Base-by-base conservation (phyloP, 768 basidiomycete species). In the Sarcodon aspratus region DNA sequence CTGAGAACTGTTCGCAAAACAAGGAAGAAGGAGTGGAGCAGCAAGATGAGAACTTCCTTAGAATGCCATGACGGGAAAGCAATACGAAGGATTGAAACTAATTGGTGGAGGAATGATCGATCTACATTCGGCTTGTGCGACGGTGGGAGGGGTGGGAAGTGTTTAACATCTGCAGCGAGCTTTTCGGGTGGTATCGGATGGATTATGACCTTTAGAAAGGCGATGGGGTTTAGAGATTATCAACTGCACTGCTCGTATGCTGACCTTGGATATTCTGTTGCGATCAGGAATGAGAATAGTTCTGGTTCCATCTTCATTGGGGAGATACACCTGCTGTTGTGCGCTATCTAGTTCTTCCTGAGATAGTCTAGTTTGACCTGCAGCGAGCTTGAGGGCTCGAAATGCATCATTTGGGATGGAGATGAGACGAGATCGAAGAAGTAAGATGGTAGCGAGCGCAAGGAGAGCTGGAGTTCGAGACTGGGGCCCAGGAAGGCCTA, bases 1-100 rank as follows among this genome's bases (percentile, higher is more conserved):
- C 89, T 93, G 17, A 98, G 72, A 2, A 94, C 76, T 0, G 95
- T 96, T 36, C 95, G 69, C 21, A 88, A 64, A 2, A 97, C 75
- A 47, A 98, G 75, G 65, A 97, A 97, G 49, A 74, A 75, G 0
- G 89, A 89, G 64, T 97, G 94, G 0, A 83, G 62, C 7, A 76
- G 64, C 13, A 97, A 71, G 34, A 96, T 71, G 33, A 82, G 68
- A 0, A 82, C 71, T 58, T 97, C 92, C 54, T 81, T 82, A 1
- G 79, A 79, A 27, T 65, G 69, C 54, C 69, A 72, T 36, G 72
- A 76, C 15, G 78, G 87, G 56, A 83, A 79, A 17, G 75, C 80
- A 51, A 96, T 78, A 17, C 82, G 78, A 31, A 92, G 62, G 46
- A 95, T 79, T 2, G 87, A 78, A 12, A 76, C 65, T 9, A 95